A percentile compares a stretch with the other conserved stretches of the same genome.
Evolutionary conservation across 192 early-diverging fungal genomes (phyloP).

Genomic region (Coemansia sp.): DNA sequence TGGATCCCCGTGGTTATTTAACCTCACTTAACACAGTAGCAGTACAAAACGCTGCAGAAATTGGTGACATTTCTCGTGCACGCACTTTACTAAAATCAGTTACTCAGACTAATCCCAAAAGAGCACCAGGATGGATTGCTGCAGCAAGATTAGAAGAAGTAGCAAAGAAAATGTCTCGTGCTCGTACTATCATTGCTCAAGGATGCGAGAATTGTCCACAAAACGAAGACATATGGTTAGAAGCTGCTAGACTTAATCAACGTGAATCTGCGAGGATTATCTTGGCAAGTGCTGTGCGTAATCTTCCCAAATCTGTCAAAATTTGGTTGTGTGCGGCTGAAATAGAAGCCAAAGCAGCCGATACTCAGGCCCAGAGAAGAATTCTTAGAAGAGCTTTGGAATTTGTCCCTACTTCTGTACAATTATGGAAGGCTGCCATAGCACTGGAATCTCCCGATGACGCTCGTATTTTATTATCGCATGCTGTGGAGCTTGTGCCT

Average conservation of each 20-base stretch:
- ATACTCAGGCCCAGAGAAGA: conserved; percentile 70
- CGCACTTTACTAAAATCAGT: conserved; percentile 85
- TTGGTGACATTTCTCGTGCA: conserved; percentile 86
- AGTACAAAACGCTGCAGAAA: conserved; percentile 70
- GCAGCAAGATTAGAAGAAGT: conserved; percentile 95
- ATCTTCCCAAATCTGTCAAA: conserved; percentile 87
- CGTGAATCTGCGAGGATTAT: conserved; percentile 83
- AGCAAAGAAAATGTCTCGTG: conserved; percentile 78
- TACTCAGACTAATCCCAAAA: conserved; percentile 89
- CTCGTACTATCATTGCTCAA: conserved; percentile 81
- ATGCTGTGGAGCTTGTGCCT: conserved; percentile 93
- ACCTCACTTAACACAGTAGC: conserved; percentile 86
- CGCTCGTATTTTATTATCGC: conserved; percentile 83
- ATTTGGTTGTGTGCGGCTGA: conserved; percentile 89
- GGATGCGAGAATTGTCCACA: conserved; percentile 94
- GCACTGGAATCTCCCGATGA: conserved; percentile 89
- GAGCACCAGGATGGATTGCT: conserved; percentile 98
- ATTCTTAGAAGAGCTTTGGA: conserved; percentile 90
- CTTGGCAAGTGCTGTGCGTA: conserved; percentile 84
- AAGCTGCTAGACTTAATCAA: conserved; percentile 86
- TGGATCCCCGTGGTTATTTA: conserved; percentile 95
- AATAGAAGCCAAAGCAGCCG: conserved; percentile 62
- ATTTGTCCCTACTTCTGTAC: conserved; percentile 87
- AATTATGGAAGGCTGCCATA: conserved; percentile 90
- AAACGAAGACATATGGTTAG: conserved; percentile 96